These are phyloP conservation scores for Populus nigra DNA, from an alignment of 345 rosid species.

Conservation along the genomic window DNA sequence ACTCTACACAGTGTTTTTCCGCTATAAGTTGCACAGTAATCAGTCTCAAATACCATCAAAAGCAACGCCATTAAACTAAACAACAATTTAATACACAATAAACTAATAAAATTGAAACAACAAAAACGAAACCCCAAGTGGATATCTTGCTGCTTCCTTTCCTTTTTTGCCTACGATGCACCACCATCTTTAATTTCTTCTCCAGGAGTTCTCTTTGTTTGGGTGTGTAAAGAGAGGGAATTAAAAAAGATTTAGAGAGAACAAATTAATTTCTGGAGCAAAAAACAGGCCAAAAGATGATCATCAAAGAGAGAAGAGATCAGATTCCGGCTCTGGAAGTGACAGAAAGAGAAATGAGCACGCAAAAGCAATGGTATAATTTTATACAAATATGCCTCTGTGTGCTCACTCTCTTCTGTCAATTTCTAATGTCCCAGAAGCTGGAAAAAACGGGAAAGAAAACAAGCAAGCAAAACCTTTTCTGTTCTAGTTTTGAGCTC, in stretches of 20 bases:
- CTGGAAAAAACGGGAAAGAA: not conserved
- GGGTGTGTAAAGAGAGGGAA: not conserved
- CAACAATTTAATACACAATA: slow-evolving; percentile 23
- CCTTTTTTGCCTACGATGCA: not conserved
- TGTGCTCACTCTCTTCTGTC: slow-evolving; percentile 99
- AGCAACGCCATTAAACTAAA: slow-evolving; percentile 43
- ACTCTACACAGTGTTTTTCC: slow-evolving; percentile 15
- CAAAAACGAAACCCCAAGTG: not conserved
- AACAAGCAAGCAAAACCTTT: not conserved
- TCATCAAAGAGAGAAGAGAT: slow-evolving; percentile 16
- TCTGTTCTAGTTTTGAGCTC: not conserved
- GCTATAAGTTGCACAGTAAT: slow-evolving; percentile 34
- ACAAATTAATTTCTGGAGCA: slow-evolving; percentile 22
- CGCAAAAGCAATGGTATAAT: slow-evolving; percentile 72
- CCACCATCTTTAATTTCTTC: not conserved
- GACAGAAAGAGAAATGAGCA: slow-evolving; percentile 98
- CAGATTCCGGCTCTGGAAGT: slow-evolving; percentile 53
- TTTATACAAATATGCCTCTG: slow-evolving; percentile 63
- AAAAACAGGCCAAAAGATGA: slow-evolving; percentile 19
- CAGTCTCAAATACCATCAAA: slow-evolving; percentile 36
- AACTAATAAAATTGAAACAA: slow-evolving; percentile 13
- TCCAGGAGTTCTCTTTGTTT: not conserved
- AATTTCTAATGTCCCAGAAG: slow-evolving; percentile 51
- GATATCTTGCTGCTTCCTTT: not conserved
- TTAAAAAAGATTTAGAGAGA: not conserved